These are phyloP conservation scores for Xylaria sp. DNA, from an alignment of 2,329 filamentous ascomycete genomes.

Conservation along the genomic window DNA sequence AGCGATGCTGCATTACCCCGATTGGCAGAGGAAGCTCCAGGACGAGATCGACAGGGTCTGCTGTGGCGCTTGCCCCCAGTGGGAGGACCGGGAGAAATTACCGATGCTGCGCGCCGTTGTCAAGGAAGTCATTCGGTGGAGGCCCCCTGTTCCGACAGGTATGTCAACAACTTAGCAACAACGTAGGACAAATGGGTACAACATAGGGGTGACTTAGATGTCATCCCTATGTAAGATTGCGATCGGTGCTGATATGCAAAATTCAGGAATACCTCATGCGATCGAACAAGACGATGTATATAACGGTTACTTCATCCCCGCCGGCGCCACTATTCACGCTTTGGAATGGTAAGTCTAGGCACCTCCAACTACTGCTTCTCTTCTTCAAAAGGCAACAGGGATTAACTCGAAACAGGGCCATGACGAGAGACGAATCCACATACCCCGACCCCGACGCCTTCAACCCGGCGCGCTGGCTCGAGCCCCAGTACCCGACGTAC, in stretches of 20 bases:
- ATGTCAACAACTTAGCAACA: slow-evolving; percentile 27
- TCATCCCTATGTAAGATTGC: background rate
- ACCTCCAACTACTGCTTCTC: too few species aligned
- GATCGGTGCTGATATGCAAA: slow-evolving; percentile 17
- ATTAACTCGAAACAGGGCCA: slow-evolving; percentile 51
- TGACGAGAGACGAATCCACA: slow-evolving; percentile 56
- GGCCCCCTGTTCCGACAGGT: slow-evolving; percentile 65
- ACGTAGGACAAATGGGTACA: background rate
- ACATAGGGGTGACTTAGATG: background rate
- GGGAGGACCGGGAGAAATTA: slow-evolving; percentile 59
- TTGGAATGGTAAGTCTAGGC: slow-evolving; percentile 59
- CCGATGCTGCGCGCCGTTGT: slow-evolving; percentile 61
- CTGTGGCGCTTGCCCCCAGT: slow-evolving; percentile 57
- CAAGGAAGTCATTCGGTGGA: slow-evolving; percentile 65
- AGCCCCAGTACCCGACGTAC: slow-evolving; percentile 54
- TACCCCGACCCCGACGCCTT: slow-evolving; percentile 55
- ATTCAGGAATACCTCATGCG: slow-evolving; percentile 61
- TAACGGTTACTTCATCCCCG: slow-evolving; percentile 63
- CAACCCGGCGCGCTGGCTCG: slow-evolving; percentile 55
- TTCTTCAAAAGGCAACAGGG: too few species aligned
- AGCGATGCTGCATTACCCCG: slow-evolving; percentile 55
- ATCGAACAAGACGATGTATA: slow-evolving; percentile 64
- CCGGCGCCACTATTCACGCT: slow-evolving; percentile 63
- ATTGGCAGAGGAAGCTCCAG: slow-evolving; percentile 56
- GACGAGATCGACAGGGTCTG: slow-evolving; percentile 61